Evolutionary conservation across 306 rosid genomes (phyloP), one percentile per base, ranked within the genome.

Genomic region (Cicer arietinum): DNA sequence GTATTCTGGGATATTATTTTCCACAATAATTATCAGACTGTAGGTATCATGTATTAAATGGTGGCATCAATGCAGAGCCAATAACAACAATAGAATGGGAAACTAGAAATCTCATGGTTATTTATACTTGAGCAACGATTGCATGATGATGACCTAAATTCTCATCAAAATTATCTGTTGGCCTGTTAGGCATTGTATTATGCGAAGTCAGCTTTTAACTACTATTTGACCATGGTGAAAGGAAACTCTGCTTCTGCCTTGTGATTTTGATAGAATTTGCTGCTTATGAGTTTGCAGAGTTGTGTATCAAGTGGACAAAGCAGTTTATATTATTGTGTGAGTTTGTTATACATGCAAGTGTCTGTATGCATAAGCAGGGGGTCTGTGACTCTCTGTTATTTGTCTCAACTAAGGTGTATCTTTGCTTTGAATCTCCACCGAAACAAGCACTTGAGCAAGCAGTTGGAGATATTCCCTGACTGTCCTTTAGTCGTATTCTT

Each of bases 1-100:
- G 40, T 69, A 25, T 69, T 69, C n/a, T 67, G 52, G 12, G 71
- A 66, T 66, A 18, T 43, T 48, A 18, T 17, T 66, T 44, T 54
- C 35, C 71, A 65, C 39, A 17, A 2, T 43, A 44, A 43, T 66
- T 42, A 18, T 44, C 14, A 17, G 51, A 17, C 18, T 54, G 60
- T 7, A 7, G 18, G 54, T 50, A 50, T 5, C 54, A 50, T 50
- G 54, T 13, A 50, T 12, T 50, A 50, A 50, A 12, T 50, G 54
- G 54, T 50, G 54, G 17, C 54, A 50, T 50, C 54, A 50, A 6
- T 50, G 54, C n/a, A 50, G 18, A 50, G 17, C 18, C 54, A 50
- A 13, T 50, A 50, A 13, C 54, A 12, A 13, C 16, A 50, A 8
- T n/a, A 50, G 54, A 50, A 50, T 50, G 54, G 17, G 7, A 6